Percentiles rank a stretch among this genome's conserved stretches.
These are phyloP conservation scores for Colletotrichum siamense DNA, from an alignment of 2,329 filamentous ascomycete species.

Conservation along the genomic window DNA sequence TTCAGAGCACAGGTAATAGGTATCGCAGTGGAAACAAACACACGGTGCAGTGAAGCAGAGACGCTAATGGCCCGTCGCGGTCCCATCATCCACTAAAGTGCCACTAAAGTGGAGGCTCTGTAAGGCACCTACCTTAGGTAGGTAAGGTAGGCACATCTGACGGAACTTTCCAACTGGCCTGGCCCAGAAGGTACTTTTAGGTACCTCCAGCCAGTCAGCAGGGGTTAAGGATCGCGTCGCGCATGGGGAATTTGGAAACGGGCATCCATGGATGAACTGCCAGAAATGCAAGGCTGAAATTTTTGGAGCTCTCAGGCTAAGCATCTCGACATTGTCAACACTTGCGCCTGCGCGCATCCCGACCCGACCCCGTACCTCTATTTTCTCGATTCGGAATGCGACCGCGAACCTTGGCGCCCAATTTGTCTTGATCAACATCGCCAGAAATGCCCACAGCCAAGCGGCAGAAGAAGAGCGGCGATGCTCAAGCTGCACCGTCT, in stretches of 20 bases:
- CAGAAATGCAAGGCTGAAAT: constrained; percentile 39
- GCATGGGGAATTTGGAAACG: background rate
- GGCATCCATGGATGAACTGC: background rate
- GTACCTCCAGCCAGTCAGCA: background rate
- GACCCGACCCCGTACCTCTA: background rate
- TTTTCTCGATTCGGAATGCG: background rate
- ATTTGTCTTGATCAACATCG: background rate
- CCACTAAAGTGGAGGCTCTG: background rate
- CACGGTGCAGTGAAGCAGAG: background rate
- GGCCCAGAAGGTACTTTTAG: background rate
- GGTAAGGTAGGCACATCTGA: background rate
- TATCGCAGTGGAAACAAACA: background rate
- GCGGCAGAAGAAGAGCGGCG: constrained; percentile 60
- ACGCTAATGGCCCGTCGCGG: background rate
- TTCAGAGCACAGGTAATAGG: background rate
- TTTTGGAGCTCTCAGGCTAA: constrained; percentile 22
- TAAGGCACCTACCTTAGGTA: background rate
- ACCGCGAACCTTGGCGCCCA: background rate
- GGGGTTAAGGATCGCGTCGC: background rate
- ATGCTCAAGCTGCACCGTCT: constrained; percentile 37
- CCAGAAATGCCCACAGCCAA: constrained; percentile 63
- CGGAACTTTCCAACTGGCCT: background rate
- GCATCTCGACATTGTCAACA: constrained; percentile 8
- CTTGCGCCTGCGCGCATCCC: constrained; percentile 25
- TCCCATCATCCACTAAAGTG: background rate